A percentile compares a stretch with the other conserved stretches of the same genome.
phyloP scores from a whole-genome alignment of 2,329 filamentous ascomycete genomes.

The Knoxdaviesia proteae region DNA sequence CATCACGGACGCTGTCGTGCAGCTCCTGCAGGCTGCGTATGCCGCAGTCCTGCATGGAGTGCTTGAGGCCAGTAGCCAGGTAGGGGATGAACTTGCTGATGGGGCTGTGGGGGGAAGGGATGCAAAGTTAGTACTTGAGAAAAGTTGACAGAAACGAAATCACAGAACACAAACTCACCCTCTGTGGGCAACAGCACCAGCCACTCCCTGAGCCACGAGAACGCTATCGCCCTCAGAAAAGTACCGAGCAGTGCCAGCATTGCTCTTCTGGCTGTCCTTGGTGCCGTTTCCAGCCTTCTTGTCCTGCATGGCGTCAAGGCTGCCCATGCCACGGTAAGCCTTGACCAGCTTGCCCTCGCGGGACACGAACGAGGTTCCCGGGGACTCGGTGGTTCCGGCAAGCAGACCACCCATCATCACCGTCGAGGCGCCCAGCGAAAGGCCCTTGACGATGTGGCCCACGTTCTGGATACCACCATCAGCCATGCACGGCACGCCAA shows the following conservation, averaged over 20 bases:
- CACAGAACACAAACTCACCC: slow-evolving; percentile 21
- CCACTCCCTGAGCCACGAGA: slow-evolving; percentile 90
- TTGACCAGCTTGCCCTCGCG: slow-evolving; percentile 96
- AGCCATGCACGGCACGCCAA: slow-evolving; percentile 93
- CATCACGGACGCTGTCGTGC: slow-evolving; percentile 51
- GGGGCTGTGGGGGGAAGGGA: slow-evolving; percentile 26
- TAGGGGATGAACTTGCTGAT: slow-evolving; percentile 93
- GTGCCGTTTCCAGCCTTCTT: slow-evolving; percentile 70
- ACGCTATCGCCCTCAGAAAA: slow-evolving; percentile 94
- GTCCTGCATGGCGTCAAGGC: slow-evolving; percentile 98
- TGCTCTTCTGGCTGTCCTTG: slow-evolving; percentile 58
- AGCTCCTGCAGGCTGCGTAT: slow-evolving; percentile 60
- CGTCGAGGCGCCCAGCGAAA: slow-evolving; percentile 80
- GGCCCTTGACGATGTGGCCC: slow-evolving; percentile 95
- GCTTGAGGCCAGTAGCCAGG: slow-evolving; percentile 84
- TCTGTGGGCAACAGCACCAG: slow-evolving; percentile 62
- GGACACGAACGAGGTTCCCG: slow-evolving; percentile 89
- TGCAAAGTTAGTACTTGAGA: slow-evolving; percentile 11
- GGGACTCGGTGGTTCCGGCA: slow-evolving; percentile 91
- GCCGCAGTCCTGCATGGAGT: slow-evolving; percentile 91
- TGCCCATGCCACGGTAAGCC: slow-evolving; percentile 97
- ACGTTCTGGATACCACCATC: slow-evolving; percentile 97
- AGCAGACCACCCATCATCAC: slow-evolving; percentile 99
- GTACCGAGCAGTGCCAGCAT: slow-evolving; percentile 91
- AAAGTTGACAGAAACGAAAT: not conserved